Percentiles rank a stretch among this genome's conserved stretches.
phyloP scores from a whole-genome alignment of 2,329 filamentous ascomycete genomes.

The Colletotrichum sp. region DNA sequence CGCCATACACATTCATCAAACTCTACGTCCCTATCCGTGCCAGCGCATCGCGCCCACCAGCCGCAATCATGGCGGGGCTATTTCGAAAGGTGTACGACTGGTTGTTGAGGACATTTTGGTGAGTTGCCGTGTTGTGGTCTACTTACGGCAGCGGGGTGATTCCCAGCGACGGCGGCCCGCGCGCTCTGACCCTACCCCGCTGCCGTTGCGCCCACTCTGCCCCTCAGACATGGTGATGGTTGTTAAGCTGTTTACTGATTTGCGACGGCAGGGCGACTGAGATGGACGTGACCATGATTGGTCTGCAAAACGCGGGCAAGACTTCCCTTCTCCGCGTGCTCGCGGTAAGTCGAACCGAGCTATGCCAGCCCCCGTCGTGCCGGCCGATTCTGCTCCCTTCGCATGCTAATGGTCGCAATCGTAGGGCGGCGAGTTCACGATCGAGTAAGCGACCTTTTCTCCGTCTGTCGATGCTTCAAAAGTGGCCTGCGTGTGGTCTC shows the following conservation, averaged over 20 bases:
- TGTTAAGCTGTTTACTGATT: constrained; percentile 22
- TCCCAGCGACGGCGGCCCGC: constrained; percentile 5
- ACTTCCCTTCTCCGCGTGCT: constrained; percentile 92
- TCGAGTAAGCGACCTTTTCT: constrained; percentile 76
- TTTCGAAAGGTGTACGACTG: constrained; percentile 98
- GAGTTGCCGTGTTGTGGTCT: constrained; percentile 43
- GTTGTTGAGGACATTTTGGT: constrained; percentile 98
- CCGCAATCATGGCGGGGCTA: constrained; percentile 78
- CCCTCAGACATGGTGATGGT: background rate
- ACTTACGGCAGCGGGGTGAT: background rate
- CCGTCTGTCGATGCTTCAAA: background rate
- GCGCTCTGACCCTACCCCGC: constrained; percentile 13
- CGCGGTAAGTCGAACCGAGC: constrained; percentile 71
- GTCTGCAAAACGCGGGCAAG: constrained; percentile 97
- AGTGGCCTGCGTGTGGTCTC: background rate
- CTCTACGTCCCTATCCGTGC: background rate
- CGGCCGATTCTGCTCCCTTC: constrained; percentile 11
- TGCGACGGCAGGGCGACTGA: constrained; percentile 81
- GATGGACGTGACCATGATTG: constrained; percentile 99
- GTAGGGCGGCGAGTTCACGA: constrained; percentile 96
- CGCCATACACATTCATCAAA: background rate
- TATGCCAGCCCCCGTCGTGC: constrained; percentile 23
- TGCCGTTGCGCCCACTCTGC: constrained; percentile 2
- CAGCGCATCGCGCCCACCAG: constrained; percentile 27
- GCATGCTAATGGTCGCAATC: constrained; percentile 37